Evolutionary conservation across 768 basidiomycete genomes (phyloP), one percentile per base, ranked within the genome.

Genomic region (Psilocybe subaeruginosa): DNA sequence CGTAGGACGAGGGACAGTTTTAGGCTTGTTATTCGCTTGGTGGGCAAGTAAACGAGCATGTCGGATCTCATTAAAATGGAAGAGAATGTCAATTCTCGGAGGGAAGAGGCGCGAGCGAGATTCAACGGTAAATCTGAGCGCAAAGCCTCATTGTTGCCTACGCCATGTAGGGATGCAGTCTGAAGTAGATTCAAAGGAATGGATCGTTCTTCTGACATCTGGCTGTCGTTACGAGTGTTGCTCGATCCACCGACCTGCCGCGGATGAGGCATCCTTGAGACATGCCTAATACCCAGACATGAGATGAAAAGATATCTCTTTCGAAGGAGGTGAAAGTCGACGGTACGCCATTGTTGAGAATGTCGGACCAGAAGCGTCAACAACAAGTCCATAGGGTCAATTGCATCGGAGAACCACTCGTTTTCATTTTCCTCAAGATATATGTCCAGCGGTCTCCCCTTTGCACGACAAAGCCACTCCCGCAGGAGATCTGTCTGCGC

Each of bases 381-480:
- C 7, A 60, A 12, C 12, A 49, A 7, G 0, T 27, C 14, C 3
- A 37, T 9, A 23, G 37, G 8, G 14, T 8, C 30, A n/a, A 14
- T 8, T 31, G 9, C 37, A 16, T 19, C 23, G 4, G 23, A 19
- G 3, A 2, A 27, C 12, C 4, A 12, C 9, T 17, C 16, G 4
- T 12, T 16, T 41, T n/a, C 45, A 27, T 9, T 30, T 23, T 62
- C 46, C 17, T 58, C 62, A n/a, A 68, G 23, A 54, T 60, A 65
- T 17, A 69, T 50, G n/a, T 66, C 56, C 35, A 69, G 33, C 11
- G 58, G 54, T 16, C 61, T 64, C 5, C 61, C 64, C 16, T 58
- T 54, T 2, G 65, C 33, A 8, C 68, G 62, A 27, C 51, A 46
- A 5, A 69, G n/a, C 68, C 68, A 69, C 37, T 62, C 51, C 19